Evolutionary conservation across 768 basidiomycete species (phyloP).

Genomic region (Roridomyces roridus): DNA sequence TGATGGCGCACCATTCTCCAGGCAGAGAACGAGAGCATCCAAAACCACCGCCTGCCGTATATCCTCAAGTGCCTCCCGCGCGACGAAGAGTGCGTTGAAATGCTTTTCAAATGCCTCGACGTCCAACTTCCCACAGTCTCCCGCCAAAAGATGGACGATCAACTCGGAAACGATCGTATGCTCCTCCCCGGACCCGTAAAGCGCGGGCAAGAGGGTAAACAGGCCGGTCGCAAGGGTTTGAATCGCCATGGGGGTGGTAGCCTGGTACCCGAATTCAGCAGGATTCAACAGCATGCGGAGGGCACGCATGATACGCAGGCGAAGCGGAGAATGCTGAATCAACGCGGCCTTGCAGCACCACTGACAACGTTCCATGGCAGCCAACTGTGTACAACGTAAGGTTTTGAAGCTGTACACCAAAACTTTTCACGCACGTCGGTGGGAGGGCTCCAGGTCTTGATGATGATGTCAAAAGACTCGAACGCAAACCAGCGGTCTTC

Average conservation of each 20-base stretch:
- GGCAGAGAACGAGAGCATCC: conserved; percentile 55
- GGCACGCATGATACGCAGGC: conserved; percentile 55
- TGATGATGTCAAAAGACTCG: conserved; percentile 65
- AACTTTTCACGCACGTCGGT: conserved; percentile 53
- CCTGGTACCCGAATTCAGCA: conserved; percentile 46
- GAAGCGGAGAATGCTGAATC: conserved; percentile 44
- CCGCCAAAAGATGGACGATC: conserved; percentile 28
- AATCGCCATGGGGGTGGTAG: conserved; percentile 51
- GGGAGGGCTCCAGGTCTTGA: conserved; percentile 60
- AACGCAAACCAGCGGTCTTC: conserved; percentile 62
- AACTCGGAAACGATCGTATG: conserved; percentile 37
- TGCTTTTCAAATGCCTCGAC: conserved; percentile 18
- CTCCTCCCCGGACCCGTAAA: conserved; percentile 47
- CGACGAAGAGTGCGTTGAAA: conserved; percentile 20
- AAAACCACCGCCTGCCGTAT: conserved; percentile 36
- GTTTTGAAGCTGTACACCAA: background rate
- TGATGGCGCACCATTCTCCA: conserved; percentile 53
- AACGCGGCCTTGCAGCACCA: conserved; percentile 76
- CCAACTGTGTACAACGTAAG: conserved; percentile 33
- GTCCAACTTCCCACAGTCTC: conserved; percentile 21
- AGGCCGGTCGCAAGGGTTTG: conserved; percentile 59
- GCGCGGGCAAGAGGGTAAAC: conserved; percentile 52
- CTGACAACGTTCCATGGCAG: conserved; percentile 62
- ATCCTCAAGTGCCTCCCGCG: conserved; percentile 9
- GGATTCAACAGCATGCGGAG: conserved; percentile 55